Percentiles rank a stretch among this genome's conserved stretches.
phyloP scores from a whole-genome alignment of 805 yeast species.

The Teunomyces pallodes region DNA sequence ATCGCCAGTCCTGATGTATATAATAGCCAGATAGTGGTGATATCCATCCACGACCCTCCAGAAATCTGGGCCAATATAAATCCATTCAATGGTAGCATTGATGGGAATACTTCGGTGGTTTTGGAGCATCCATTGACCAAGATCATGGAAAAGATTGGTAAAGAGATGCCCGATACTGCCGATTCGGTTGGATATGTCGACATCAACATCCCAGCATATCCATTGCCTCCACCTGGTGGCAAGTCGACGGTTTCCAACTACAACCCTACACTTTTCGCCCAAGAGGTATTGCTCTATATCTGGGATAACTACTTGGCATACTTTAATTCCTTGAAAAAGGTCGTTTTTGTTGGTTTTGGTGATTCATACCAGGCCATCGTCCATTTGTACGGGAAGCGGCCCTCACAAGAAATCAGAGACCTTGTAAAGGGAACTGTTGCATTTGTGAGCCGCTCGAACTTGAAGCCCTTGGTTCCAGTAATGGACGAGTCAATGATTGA shows the following conservation, averaged over 20 bases:
- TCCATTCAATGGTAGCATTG: slow-evolving; percentile 75
- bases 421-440: slow-evolving; percentile 67
- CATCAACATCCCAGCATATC: slow-evolving; percentile 68
- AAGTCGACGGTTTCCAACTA: slow-evolving; percentile 30
- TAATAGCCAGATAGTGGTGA: slow-evolving; percentile 58
- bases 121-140: slow-evolving; percentile 66
- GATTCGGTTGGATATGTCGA: slow-evolving; percentile 72
- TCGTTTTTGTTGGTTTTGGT: slow-evolving; percentile 85
- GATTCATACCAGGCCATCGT: slow-evolving; percentile 86
- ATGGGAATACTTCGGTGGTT: slow-evolving; percentile 67
- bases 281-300: slow-evolving; percentile 70
- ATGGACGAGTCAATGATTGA: slow-evolving; percentile 88
- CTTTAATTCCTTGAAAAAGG: slow-evolving; percentile 59
- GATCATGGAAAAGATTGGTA: slow-evolving; percentile 55
- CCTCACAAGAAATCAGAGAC: slow-evolving; percentile 50
- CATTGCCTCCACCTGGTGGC: slow-evolving; percentile 25
- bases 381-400: slow-evolving; percentile 81
- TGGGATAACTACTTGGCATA: slow-evolving; percentile 91
- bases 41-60: slow-evolving; percentile 87
- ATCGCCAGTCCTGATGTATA: slow-evolving; percentile 71
- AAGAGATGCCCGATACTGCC: slow-evolving; percentile 30
- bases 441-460: slow-evolving; percentile 63
- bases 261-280: slow-evolving; percentile 65
- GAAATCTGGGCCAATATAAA: slow-evolving; percentile 87
- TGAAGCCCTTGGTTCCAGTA: slow-evolving; percentile 78